Base-by-base conservation (phyloP, 352 stramenopile genomes). In the Thalassiosira pacifica region DNA sequence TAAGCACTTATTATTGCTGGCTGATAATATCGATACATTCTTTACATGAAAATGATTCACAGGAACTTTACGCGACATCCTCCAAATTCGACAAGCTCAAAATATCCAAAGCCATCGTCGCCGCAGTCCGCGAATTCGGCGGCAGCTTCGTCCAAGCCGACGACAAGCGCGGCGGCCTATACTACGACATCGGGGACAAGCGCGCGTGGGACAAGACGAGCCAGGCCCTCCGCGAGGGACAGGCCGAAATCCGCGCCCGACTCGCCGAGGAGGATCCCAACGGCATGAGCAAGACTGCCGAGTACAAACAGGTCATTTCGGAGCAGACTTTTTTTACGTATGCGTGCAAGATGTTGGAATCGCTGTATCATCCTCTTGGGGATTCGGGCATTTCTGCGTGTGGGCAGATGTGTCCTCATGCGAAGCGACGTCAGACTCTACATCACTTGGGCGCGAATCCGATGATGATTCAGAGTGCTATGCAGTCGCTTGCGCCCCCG, bases 71-170 rank as follows among this genome's bases (percentile, higher is more conserved):
- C 72, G 80, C 68, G 5, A 83, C 73, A 26, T 87, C 73, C 27
- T 87, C 80, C 24, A 87, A 87, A 67, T 76, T 80, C 48, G 80
- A 87, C 48, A 87, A 87, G 73, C 59, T 83, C 27, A 87, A 87
- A 81, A 83, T 87, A 72, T 80, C 66, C 16, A 87, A 87, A 29
- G 80, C 66, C 11, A 83, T 83, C 45, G 76, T 83, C 40, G 67
- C 32, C 11, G 66, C 76, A 42, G 32, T 76, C 29, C 76, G 76
- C 19, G 48, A 83, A 19, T 72, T 72, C 24, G 76, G 76, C 0
- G 76, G 76, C 18, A 59, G 53, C 26, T 83, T 83, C 24, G 22
- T 83, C 13, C 27, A 83, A 66, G 53, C 29, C 6, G 55, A 83
- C 22, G 66, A 83, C 6, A 37, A 24, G 0, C 42, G 63, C 16